Evolutionary conservation across 441 rosid species (phyloP), one percentile per base, ranked within the genome.

Genomic region (Erodium moschatum): DNA sequence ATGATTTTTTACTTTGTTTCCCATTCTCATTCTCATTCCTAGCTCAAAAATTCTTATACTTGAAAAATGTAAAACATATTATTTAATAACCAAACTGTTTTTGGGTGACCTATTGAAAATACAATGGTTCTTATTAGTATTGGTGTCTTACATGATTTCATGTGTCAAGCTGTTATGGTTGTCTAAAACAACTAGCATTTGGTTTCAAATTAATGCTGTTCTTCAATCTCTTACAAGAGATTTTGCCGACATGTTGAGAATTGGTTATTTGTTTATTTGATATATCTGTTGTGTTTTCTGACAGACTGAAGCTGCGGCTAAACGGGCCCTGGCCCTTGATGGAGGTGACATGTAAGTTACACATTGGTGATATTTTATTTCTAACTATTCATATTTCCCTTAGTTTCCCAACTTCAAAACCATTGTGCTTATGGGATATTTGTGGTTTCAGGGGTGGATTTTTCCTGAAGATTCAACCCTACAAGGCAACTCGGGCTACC

Each of bases 331-430:
- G 85, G 95, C 84, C 52, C 85, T 87, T 76, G 95, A 93, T 79
- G 93, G 95, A 75, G 82, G 97, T 64, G 97, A 91, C 74, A 93
- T 91, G 98, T 90, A 74, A 83, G 97, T 86, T 66, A 35, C 18
- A 15, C 67, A 19, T 61, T 15, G 27, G 27, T 24, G 27, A 24
- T 24, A 24, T 24, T 24, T 24, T 24, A 24, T 24, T 24, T 24
- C 27, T 24, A 0, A 24, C 27, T 24, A 24, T 24, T 24, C 11
- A 5, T 27, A 27, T 27, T 69, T 21, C 50, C 33, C 67, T 38
- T 70, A 40, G 1, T 2, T 65, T 20, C 38, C 33, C 35, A 16
- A 18, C 65, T 76, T 67, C 18, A 16, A 19, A 56, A 31, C 42
- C 42, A 4, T 71, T 18, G 10, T 67, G 71, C 75, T 77, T 75